A percentile compares a stretch with the other conserved stretches of the same genome.
phyloP scores from a whole-genome alignment of 306 rosid species.

The Prunus armeniaca region DNA sequence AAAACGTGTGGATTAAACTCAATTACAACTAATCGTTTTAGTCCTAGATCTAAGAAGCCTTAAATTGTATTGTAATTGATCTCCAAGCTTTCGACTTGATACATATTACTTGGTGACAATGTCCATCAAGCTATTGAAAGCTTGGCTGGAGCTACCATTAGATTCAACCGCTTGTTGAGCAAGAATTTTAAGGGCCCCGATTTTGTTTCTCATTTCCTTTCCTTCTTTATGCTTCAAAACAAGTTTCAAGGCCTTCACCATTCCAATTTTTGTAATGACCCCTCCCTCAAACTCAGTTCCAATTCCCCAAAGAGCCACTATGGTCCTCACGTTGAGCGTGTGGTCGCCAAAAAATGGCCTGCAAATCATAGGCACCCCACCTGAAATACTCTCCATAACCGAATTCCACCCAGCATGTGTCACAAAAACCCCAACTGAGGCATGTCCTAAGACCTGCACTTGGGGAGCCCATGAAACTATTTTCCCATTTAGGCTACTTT shows the following conservation, averaged over 20 bases:
- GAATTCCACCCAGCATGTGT: conserved; percentile 79
- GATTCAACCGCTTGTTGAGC: conserved; percentile 29
- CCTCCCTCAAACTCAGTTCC: conserved; percentile 48
- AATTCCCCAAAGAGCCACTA: conserved; percentile 45
- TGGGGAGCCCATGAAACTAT: conserved; percentile 70
- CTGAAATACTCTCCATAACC: conserved; percentile 46
- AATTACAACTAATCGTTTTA: too few relatives aligned
- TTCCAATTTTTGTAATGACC: conserved; percentile 29
- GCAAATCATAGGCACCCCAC: conserved; percentile 65
- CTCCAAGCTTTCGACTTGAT: too few relatives aligned
- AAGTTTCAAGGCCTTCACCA: conserved; percentile 21
- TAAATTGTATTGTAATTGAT: too few relatives aligned
- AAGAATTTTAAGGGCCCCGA: conserved; percentile 10
- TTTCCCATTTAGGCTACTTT: conserved; percentile 37
- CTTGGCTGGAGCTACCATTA: conserved; percentile 40
- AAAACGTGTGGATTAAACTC: accelerated
- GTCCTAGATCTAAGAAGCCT: too few relatives aligned
- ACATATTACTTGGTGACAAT: conserved; percentile 12
- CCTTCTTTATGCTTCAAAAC: conserved; percentile 35
- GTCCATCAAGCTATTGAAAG: conserved; percentile 35
- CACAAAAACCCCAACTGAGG: conserved; percentile 43
- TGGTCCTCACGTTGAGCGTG: conserved; percentile 28
- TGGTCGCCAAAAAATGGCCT: conserved; percentile 69
- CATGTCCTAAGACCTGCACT: conserved; percentile 35
- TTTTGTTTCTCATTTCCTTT: conserved; percentile 37